These are phyloP conservation scores for Phragmites australis DNA, from an alignment of 176 grass and related monocot genomes.

Conservation along the genomic window DNA sequence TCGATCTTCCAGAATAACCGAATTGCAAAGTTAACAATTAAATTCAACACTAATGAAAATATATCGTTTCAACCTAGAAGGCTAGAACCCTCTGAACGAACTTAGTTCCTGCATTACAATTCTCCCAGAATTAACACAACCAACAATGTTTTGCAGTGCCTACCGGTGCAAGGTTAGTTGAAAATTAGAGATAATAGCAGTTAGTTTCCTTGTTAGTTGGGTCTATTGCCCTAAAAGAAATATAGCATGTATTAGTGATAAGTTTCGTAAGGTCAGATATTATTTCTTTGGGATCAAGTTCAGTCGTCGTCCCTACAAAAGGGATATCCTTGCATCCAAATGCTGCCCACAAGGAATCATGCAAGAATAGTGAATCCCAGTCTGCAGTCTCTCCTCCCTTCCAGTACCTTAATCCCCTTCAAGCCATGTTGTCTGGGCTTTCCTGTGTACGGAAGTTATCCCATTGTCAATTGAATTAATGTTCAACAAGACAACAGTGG, in stretches of 20 bases:
- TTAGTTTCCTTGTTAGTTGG: neutral
- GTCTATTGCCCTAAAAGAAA: neutral
- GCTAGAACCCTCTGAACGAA: slow-evolving; percentile 1
- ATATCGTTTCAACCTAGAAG: neutral
- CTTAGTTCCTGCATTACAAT: neutral
- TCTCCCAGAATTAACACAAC: slow-evolving; percentile 1
- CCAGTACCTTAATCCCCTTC: neutral
- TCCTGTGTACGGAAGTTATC: neutral
- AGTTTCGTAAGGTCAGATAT: neutral
- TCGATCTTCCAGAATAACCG: neutral
- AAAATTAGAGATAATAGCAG: neutral
- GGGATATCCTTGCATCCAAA: neutral
- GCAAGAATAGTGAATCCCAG: neutral
- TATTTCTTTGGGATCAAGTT: neutral
- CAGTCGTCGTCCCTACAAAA: neutral
- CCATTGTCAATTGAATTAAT: neutral
- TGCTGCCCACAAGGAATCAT: neutral
- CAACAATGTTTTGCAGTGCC: neutral
- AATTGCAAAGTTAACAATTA: neutral
- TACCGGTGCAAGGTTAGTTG: neutral
- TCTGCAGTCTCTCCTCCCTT: neutral
- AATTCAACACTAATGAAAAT: neutral
- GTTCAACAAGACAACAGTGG: neutral
- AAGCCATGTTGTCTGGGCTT: neutral
- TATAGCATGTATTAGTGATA: neutral